phyloP scores from a whole-genome alignment of 129 eudicot genomes.

The Flaveria robusta region DNA sequence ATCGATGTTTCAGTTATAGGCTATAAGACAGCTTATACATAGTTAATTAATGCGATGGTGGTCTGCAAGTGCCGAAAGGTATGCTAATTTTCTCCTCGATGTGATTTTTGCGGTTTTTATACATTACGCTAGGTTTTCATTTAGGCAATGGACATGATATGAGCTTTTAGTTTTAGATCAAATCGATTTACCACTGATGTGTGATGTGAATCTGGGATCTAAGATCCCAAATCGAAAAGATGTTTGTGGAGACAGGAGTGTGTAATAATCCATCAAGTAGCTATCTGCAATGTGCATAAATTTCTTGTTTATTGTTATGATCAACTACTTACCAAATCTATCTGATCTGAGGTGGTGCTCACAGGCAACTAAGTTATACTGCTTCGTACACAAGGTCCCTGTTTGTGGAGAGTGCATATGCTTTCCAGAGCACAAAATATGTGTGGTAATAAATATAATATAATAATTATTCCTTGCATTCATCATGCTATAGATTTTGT shows the following conservation, averaged over 20 bases:
- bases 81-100: background rate
- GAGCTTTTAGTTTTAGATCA: slow-evolving; percentile 42
- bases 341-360: slow-evolving; percentile 15
- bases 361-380: slow-evolving; percentile 96
- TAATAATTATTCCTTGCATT: background rate
- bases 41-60: slow-evolving; percentile 59
- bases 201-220: slow-evolving; percentile 27
- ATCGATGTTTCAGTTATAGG: slow-evolving; percentile 22
- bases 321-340: slow-evolving; percentile 23
- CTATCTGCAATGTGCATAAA: background rate
- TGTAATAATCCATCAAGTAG: background rate
- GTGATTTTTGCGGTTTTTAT: background rate
- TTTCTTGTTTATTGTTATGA: slow-evolving; percentile 15
- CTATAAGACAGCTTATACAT: background rate
- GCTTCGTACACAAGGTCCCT: slow-evolving; percentile 97
- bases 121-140: background rate
- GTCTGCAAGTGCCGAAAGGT: slow-evolving; percentile 99
- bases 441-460: slow-evolving; percentile 58
- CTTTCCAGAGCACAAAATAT: slow-evolving; percentile 83
- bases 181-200: slow-evolving; percentile 31
- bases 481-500: background rate
- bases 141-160: background rate
- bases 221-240: slow-evolving; percentile 21
- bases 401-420: slow-evolving; percentile 99
- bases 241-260: no score